Evolutionary conservation across 192 early-diverging fungal genomes (phyloP), one percentile per base, ranked within the genome.

Genomic region (Coemansia sp.): DNA sequence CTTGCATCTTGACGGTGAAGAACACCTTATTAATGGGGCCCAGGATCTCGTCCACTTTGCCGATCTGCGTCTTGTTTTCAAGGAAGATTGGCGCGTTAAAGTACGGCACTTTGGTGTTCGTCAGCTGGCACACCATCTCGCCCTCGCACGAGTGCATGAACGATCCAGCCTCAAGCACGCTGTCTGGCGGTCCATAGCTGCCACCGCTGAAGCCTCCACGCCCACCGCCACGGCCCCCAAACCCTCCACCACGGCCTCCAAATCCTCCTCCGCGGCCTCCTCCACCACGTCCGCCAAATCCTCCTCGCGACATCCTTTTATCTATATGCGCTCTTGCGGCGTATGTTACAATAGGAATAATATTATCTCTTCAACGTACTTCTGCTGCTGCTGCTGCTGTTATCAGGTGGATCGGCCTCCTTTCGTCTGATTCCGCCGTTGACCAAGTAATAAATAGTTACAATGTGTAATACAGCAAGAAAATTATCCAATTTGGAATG

Each of bases 71-170:
- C 87, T 99, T 99, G 87, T 97, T 96, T 73, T 97, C 92, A 35
- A 96, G 86, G 85, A 89, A 99, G 63, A 99, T 95, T 49, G 97
- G 95, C 2, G 97, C 97, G 73, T 97, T 99, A 86, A 99, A 99
- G 84, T 96, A 99, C 23, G 97, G 97, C 69, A 99, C 90, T 78
- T 99, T 92, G 52, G 82, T 65, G 82, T 91, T 94, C 62, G 88
- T 90, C 32, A 91, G 93, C 66, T 85, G 86, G 83, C 94, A 97
- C 34, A 99, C 95, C 86, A 97, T 94, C 82, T 99, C 94, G 59
- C 94, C 95, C 75, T 99, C 95, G 74, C 97, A 99, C 40, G 90
- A 85, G 76, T 99, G 95, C 83, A 94, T 81, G 74, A 93, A 97
- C 40, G 85, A 66, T 45, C 97, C 97, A 84, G 97, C 89, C 61